Conservation (phyloP, 768 basidiomycete species). For the Agrocybe pediades region DNA sequence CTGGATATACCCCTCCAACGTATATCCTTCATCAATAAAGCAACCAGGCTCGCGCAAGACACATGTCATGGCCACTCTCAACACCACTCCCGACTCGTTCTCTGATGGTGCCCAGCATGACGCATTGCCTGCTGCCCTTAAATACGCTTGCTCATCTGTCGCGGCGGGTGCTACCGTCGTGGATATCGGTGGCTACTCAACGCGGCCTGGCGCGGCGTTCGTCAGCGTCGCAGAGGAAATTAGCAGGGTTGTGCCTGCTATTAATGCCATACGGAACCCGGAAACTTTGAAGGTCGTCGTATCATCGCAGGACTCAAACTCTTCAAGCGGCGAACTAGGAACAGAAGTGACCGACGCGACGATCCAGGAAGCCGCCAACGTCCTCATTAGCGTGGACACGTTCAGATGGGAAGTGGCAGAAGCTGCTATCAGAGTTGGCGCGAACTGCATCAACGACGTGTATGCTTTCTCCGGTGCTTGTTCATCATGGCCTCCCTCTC, state of each 20-base stretch:
- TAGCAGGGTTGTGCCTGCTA: slow-evolving; percentile 70
- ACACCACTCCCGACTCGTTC: slow-evolving; percentile 94
- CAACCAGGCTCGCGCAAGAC: slow-evolving; percentile 39
- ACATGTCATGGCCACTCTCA: slow-evolving; percentile 89
- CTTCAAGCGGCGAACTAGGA: not conserved
- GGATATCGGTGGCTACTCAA: slow-evolving; percentile 94
- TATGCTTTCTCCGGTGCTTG: slow-evolving; percentile 74
- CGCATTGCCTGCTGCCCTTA: slow-evolving; percentile 52
- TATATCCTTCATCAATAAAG: not conserved
- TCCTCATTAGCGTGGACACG: slow-evolving; percentile 83
- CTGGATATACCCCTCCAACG: slow-evolving; percentile 44
- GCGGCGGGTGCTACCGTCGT: slow-evolving; percentile 71
- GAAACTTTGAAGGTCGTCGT: slow-evolving; percentile 27
- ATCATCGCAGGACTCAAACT: not conserved
- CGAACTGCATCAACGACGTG: slow-evolving; percentile 94
- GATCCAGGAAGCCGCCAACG: slow-evolving; percentile 14
- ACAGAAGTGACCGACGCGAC: slow-evolving; percentile 17
- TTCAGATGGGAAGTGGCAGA: slow-evolving; percentile 83
- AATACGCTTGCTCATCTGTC: slow-evolving; percentile 51
- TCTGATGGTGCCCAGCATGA: slow-evolving; percentile 78
- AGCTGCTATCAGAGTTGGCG: slow-evolving; percentile 77
- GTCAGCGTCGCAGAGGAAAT: slow-evolving; percentile 73
- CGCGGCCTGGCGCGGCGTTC: slow-evolving; percentile 75
- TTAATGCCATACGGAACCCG: slow-evolving; percentile 32
- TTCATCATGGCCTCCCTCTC: slow-evolving; percentile 26